Conservation (phyloP, 2,329 filamentous ascomycete genomes). For the Phoma sp. region DNA sequence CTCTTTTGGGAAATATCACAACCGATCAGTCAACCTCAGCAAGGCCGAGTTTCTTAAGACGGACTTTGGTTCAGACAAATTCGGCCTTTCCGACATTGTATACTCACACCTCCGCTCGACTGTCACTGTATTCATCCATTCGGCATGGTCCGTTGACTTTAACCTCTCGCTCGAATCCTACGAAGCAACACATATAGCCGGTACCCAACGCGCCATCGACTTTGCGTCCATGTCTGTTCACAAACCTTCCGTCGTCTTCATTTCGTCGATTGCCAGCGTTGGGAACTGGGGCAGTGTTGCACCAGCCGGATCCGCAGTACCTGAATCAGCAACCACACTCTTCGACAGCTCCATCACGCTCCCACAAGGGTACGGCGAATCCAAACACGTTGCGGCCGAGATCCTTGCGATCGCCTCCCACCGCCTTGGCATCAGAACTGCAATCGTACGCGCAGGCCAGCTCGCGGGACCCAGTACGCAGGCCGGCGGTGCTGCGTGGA, state of each 20-base stretch:
- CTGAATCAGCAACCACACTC: constrained; percentile 25
- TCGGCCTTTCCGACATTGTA: constrained; percentile 47
- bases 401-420: constrained; percentile 42
- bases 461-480: constrained; percentile 34
- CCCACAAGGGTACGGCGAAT: constrained; percentile 48
- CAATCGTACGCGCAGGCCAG: constrained; percentile 39
- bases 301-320: constrained; percentile 4
- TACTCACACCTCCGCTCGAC: constrained; percentile 19
- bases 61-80: constrained; percentile 24
- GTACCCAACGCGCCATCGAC: constrained; percentile 14
- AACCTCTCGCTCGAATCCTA: constrained; percentile 37
- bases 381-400: constrained; percentile 45
- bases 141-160: constrained; percentile 64
- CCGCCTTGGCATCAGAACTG: constrained; percentile 28
- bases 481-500: constrained; percentile 29
- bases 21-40: constrained; percentile 1
- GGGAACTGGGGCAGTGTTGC: constrained; percentile 12
- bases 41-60: constrained; percentile 20
- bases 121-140: constrained; percentile 57
- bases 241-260: constrained; percentile 43
- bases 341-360: constrained; percentile 41
- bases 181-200: constrained; percentile 20
- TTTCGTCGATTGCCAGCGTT: constrained; percentile 49
- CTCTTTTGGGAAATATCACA: constrained; percentile 1
- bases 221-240: constrained; percentile 8